These are phyloP conservation scores for Eutrema japonicum DNA, from an alignment of 345 rosid genomes.

Conservation along the genomic window DNA sequence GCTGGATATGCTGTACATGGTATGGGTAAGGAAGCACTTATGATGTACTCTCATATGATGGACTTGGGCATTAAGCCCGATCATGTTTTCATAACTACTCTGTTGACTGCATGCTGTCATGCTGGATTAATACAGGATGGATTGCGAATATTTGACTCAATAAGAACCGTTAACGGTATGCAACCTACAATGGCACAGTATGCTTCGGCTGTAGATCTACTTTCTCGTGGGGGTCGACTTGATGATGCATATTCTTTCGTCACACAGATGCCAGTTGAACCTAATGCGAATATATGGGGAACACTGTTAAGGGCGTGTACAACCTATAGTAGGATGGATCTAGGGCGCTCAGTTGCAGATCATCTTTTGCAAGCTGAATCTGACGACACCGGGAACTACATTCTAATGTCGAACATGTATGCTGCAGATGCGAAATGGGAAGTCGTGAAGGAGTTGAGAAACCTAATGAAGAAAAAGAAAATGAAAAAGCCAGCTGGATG, in stretches of 20 bases:
- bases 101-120: conserved; percentile 78
- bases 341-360: conserved; percentile 61
- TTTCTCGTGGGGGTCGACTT: conserved; percentile 82
- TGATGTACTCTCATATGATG: conserved; percentile 60
- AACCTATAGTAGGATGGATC: conserved; percentile 63
- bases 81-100: conserved; percentile 70
- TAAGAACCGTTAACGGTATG: conserved; percentile 56
- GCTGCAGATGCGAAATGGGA: conserved; percentile 91
- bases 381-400: conserved; percentile 62
- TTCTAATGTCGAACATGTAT: conserved; percentile 79
- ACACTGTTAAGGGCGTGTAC: conserved; percentile 78
- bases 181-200: conserved; percentile 76
- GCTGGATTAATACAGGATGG: conserved; percentile 80
- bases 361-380: conserved; percentile 67
- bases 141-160: conserved; percentile 60
- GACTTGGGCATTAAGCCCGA: conserved; percentile 68
- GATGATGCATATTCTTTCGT: conserved; percentile 71
- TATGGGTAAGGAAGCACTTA: conserved; percentile 80
- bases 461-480: conserved; percentile 65
- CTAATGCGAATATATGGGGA: conserved; percentile 77
- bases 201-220: conserved; percentile 79
- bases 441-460: conserved; percentile 72
- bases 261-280: conserved; percentile 61
- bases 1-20: conserved; percentile 88
- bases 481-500: conserved; percentile 83